Evolutionary conservation across 2,329 filamentous ascomycete genomes (phyloP), one percentile per base, ranked within the genome.

Genomic region (Aspergillus felis): DNA sequence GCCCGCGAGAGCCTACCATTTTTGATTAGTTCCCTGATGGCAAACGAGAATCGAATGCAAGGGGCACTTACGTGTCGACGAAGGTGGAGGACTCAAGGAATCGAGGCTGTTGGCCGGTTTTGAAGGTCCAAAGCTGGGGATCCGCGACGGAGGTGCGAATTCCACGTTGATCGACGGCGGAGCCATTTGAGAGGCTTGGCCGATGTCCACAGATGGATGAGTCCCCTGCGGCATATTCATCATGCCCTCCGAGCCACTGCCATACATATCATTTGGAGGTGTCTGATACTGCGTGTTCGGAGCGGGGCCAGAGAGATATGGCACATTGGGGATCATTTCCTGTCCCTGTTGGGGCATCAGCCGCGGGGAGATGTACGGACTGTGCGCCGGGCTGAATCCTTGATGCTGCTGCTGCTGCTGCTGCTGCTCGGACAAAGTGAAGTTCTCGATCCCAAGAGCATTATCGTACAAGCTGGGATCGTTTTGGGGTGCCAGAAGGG

Each of bases 161-260:
- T 96, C 90, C 66, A 97, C 94, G 70, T 94, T 96, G 75, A 97
- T 97, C 53, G 92, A 90, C 0, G 92, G 92, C n/a, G 92, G 90
- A 3, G 88, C 89, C 87, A 96, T 94, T 64, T 89, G 83, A 51
- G 87, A 84, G 49, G 84, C 85, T 69, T 84, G 86, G 5, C 85
- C 84, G 70, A 90, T 83, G 57, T 92, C 89, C 29, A 76, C 72
- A 25, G 76, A 76, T 17, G n/a, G 74, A 72, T 25, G 79, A 76
- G 57, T 72, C 41, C 80, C 56, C 38, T 65, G 75, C 62, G 80
- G 78, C 55, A 75, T 67, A 57, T 73, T 75, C 60, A 81, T 73
- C 53, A 79, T 74, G 3, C 83, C 81, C 53, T 81, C 78, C 35
- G 68, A 68, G 8, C 76, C 73, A 55, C 71, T 73, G 9, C 77